These are phyloP conservation scores for Phylloporus sp. DNA, from an alignment of 768 basidiomycete species.

Conservation along the genomic window DNA sequence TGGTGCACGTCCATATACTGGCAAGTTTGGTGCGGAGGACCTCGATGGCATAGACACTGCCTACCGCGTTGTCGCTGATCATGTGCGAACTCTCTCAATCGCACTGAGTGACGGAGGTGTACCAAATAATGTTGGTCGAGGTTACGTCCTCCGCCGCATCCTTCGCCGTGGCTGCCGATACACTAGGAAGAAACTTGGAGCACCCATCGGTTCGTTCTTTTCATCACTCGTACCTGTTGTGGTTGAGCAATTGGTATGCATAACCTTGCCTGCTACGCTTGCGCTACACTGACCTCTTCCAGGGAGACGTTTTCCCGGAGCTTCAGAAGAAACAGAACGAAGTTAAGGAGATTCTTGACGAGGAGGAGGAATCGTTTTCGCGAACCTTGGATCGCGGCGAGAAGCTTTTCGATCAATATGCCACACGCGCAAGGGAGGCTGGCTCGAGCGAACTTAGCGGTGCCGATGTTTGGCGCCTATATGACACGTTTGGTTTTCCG, in stretches of 20 bases:
- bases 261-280: background rate
- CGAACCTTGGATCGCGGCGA: constrained; percentile 97
- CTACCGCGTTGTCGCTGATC: constrained; percentile 95
- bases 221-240: constrained; percentile 88
- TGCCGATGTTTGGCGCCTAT: constrained; percentile 93
- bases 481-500: constrained; percentile 98
- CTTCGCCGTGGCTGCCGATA: constrained; percentile 92
- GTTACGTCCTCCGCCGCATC: constrained; percentile 95
- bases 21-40: constrained; percentile 95
- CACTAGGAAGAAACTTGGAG: constrained; percentile 90
- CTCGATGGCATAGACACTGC: constrained; percentile 94
- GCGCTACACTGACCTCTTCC: constrained; percentile 8
- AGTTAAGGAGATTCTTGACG: constrained; percentile 92
- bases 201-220: constrained; percentile 92
- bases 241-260: constrained; percentile 77
- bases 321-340: constrained; percentile 77
- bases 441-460: constrained; percentile 71
- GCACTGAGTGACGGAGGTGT: constrained; percentile 96
- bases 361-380: constrained; percentile 97
- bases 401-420: constrained; percentile 90
- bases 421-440: constrained; percentile 57
- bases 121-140: constrained; percentile 93
- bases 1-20: constrained; percentile 81
- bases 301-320: constrained; percentile 92
- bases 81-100: constrained; percentile 92